Percentiles rank a stretch among this genome's conserved stretches.
These are phyloP conservation scores for Didymella keratinophila DNA, from an alignment of 2,329 filamentous ascomycete species.

Conservation along the genomic window DNA sequence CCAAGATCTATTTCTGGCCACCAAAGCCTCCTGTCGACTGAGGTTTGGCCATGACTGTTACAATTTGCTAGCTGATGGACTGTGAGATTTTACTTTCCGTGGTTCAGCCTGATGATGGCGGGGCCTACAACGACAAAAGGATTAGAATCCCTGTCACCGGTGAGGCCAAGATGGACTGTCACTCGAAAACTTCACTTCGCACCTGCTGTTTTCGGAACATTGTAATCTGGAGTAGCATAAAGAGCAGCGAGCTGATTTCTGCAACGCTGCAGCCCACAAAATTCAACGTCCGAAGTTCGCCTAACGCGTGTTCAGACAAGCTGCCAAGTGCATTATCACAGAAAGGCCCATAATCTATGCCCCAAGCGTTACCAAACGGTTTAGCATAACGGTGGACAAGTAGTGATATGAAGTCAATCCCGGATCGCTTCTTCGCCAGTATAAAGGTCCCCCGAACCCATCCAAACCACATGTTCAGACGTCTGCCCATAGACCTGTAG, in stretches of 20 bases:
- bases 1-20: too few species aligned
- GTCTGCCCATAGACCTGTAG: conserved; percentile 36
- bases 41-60: too few species aligned
- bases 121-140: too few species aligned
- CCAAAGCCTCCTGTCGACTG: too few species aligned
- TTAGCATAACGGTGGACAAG: neutral
- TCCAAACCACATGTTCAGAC: conserved; percentile 43
- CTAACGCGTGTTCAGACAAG: neutral
- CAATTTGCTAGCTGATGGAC: too few species aligned
- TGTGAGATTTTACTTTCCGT: too few species aligned
- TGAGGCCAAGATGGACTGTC: neutral
- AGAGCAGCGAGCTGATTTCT: neutral
- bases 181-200: neutral
- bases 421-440: conserved; percentile 16
- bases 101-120: too few species aligned
- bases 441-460: conserved; percentile 32
- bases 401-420: neutral
- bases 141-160: neutral
- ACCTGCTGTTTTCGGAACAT: neutral
- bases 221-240: neutral
- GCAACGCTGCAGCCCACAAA: neutral
- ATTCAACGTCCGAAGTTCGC: neutral
- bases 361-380: neutral
- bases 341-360: neutral
- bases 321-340: neutral